Conservation (phyloP, 148 eudicot species). For the Camellia japonica region DNA sequence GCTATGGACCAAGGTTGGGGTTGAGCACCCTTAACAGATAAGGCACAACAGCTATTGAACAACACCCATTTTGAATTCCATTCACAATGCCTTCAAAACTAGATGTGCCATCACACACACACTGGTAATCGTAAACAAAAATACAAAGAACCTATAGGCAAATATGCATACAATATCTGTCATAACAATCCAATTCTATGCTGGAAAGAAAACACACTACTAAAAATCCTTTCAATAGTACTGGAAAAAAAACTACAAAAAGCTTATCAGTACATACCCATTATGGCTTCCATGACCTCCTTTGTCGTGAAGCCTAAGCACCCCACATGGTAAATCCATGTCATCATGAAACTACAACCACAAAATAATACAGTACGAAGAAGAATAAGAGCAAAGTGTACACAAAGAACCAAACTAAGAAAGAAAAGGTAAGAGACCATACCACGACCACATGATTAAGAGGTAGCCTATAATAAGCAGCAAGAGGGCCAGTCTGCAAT, state of each 20-base stretch:
- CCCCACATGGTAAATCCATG: slow-evolving; percentile 83
- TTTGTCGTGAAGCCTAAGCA: slow-evolving; percentile 63
- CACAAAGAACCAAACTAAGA: not conserved
- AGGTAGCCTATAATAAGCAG: slow-evolving; percentile 94
- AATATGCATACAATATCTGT: not conserved
- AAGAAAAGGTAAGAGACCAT: slow-evolving; percentile 17
- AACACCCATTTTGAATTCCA: no score
- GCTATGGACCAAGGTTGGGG: not conserved
- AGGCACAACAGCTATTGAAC: no score
- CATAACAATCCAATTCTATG: not conserved
- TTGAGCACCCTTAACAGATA: not conserved
- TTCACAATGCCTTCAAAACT: not conserved
- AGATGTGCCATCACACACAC: no score
- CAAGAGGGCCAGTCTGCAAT: slow-evolving; percentile 82
- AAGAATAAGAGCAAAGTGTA: not conserved
- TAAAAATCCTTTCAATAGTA: not conserved
- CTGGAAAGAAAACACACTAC: not conserved
- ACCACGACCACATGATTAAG: slow-evolving; percentile 82
- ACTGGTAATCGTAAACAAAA: no score
- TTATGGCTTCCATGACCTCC: slow-evolving; percentile 91
- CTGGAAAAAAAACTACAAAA: not conserved
- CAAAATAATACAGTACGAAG: slow-evolving; percentile 7
- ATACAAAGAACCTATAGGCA: not conserved
- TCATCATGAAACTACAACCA: slow-evolving; percentile 81
- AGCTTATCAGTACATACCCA: slow-evolving; percentile 49